Base-by-base conservation (phyloP, 78 protist species). In the Dictyostelium citrinum region DNA sequence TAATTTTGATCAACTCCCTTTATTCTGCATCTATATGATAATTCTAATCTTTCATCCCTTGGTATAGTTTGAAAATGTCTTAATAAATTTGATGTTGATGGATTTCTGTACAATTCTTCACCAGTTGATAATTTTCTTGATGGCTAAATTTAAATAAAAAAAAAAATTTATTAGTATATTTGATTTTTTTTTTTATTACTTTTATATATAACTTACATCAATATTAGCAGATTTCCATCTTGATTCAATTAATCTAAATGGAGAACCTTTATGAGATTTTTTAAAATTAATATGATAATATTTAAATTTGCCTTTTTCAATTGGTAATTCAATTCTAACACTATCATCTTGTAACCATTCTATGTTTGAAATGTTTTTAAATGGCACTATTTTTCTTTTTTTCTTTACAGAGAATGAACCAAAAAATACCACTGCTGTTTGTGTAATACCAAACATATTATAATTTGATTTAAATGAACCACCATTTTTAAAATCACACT, bases 221-320 rank as follows among this genome's bases (percentile, higher is more conserved):
- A 70, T 17, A 16, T 70, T 29, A 6, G 77, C 33, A 14, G 77
- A 29, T 70, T 70, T 27, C 77, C 77, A 70, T 70, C 77, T 70
- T 70, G 77, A 70, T 33, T 70, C 77, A 33, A 70, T 70, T 33
- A 70, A 70, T 70, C 77, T 70, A 33, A 33, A 70, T 70, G 77
- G 77, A 29, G 77, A 70, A 70, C 77, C 77, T 33, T 33, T 33
- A 70, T 70, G 77, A 33, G 77, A 31, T 70, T 70, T 70, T 70
- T 70, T 70, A 70, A 70, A 70, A 31, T 70, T 27, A 2, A 70
- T 70, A 31, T 70, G 77, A 70, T 70, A 70, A 70, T 33, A 29
- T 70, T 70, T 70, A 33, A 16, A 20, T 70, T 70, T 70, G 3
- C 45, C 77, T 33, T 17, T 70, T 70, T 70, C 77, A 27, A 27